Evolutionary conservation across 768 basidiomycete genomes (phyloP).

Genomic region (Tremella fuciformis): DNA sequence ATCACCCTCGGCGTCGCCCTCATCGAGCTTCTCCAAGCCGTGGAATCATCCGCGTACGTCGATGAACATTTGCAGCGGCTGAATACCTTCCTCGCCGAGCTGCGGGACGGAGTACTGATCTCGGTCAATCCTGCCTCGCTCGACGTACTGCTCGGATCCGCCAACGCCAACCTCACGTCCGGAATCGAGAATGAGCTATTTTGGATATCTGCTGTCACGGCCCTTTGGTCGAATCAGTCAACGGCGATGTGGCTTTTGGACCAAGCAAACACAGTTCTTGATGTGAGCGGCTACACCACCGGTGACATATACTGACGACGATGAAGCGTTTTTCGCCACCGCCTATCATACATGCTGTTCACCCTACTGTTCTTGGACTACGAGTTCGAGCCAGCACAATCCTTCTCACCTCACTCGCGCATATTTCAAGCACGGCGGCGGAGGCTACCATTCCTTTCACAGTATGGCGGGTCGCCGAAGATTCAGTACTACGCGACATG

Average conservation of each 20-base stretch:
- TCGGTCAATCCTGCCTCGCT: conserved; percentile 18
- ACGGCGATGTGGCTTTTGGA: conserved; percentile 31
- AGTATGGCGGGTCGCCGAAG: neutral
- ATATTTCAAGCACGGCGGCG: neutral
- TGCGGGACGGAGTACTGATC: conserved; percentile 28
- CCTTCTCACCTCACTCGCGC: conserved; percentile 17
- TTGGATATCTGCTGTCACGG: conserved; percentile 29
- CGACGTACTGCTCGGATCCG: conserved; percentile 6
- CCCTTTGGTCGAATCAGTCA: conserved; percentile 7
- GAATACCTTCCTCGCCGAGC: conserved; percentile 23
- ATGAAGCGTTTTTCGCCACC: conserved; percentile 33
- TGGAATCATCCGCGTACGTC: conserved; percentile 24
- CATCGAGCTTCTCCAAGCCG: conserved; percentile 23
- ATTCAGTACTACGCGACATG: neutral
- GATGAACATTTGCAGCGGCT: conserved; percentile 26
- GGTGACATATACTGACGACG: neutral
- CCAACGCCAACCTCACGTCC: conserved; percentile 7
- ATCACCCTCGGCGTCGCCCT: conserved; percentile 19
- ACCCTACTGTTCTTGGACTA: conserved; percentile 29
- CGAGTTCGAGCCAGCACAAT: conserved; percentile 13
- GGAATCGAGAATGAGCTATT: conserved; percentile 38
- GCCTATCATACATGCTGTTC: conserved; percentile 37
- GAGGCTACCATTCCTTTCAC: neutral
- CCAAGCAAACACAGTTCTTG: conserved; percentile 10
- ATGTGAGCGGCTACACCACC: conserved; percentile 21